phyloP scores from a whole-genome alignment of 225 moss, liverwort and hornwort genomes.

The Ulota crispa region DNA sequence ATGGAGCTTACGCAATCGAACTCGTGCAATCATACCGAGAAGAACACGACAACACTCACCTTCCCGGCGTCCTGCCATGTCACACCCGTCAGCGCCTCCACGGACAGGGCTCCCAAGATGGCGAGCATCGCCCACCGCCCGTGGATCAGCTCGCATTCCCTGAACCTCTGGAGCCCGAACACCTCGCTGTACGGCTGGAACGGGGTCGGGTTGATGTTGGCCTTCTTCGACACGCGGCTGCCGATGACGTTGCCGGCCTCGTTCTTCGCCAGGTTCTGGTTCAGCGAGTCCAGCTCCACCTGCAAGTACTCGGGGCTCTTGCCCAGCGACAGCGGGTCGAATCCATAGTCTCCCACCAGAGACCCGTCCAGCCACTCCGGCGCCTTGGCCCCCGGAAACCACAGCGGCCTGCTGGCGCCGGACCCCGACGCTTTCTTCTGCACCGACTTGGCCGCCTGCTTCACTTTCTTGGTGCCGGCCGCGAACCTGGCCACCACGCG shows the following conservation, averaged over 20 bases:
- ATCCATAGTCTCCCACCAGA: conserved; percentile 85
- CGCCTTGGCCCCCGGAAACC: conserved; percentile 92
- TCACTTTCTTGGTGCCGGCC: conserved; percentile 40
- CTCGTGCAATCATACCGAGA: not conserved
- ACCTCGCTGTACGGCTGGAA: conserved; percentile 99
- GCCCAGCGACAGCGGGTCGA: conserved; percentile 78
- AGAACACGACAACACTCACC: conserved; percentile 31
- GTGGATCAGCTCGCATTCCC: conserved; percentile 99
- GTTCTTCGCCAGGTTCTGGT: conserved; percentile 97
- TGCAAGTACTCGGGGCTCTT: conserved; percentile 98
- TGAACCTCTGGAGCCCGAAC: conserved; percentile 95
- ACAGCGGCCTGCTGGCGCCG: conserved; percentile 64
- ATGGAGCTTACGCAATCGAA: not conserved
- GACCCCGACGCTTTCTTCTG: conserved; percentile 36
- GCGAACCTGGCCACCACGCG: conserved; percentile 51
- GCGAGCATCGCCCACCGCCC: conserved; percentile 99
- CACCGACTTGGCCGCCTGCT: conserved; percentile 34
- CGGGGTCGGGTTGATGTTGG: conserved; percentile 78
- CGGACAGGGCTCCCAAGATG: conserved; percentile 79
- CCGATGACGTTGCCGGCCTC: conserved; percentile 78
- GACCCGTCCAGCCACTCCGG: conserved; percentile 90
- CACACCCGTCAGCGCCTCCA: conserved; percentile 90
- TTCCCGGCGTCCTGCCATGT: conserved; percentile 99
- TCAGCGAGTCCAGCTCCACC: conserved; percentile 85
- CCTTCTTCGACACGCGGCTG: conserved; percentile 85